phyloP scores from a whole-genome alignment of 495 filamentous ascomycete species.

The Wilcoxina mikolae region DNA sequence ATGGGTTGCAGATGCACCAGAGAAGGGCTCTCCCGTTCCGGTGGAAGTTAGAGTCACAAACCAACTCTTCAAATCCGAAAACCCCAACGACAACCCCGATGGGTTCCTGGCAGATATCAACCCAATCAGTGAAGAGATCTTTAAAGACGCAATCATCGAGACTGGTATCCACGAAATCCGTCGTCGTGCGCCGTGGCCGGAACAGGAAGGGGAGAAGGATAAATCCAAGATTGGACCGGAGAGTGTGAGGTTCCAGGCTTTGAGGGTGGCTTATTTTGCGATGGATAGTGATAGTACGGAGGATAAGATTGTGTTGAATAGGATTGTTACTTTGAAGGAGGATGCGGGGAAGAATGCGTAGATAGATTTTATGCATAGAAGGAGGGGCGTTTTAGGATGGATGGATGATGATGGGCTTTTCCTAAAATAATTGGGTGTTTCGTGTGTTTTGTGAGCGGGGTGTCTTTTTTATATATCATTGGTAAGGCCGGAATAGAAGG shows the following conservation, averaged over 20 bases:
- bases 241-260: slow-evolving; percentile 78
- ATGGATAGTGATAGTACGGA: slow-evolving; percentile 68
- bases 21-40: slow-evolving; percentile 48
- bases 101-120: slow-evolving; percentile 78
- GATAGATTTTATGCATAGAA: no score
- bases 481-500: no score
- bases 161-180: slow-evolving; percentile 67
- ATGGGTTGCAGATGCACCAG: slow-evolving; percentile 55
- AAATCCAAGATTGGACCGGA: slow-evolving; percentile 46
- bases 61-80: slow-evolving; percentile 35
- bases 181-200: slow-evolving; percentile 66
- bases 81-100: slow-evolving; percentile 38
- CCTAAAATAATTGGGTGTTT: no score
- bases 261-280: slow-evolving; percentile 79
- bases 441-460: no score
- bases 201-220: slow-evolving; percentile 49
- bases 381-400: no score
- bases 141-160: slow-evolving; percentile 66
- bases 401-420: no score
- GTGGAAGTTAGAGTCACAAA: slow-evolving; percentile 73
- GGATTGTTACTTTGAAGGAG: slow-evolving; percentile 88
- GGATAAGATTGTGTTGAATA: slow-evolving; percentile 69
- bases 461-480: no score
- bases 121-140: slow-evolving; percentile 66
- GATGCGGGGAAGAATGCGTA: slow-evolving; percentile 48